These are phyloP conservation scores for Phaseolus lunatus DNA, from an alignment of 306 rosid genomes.

Conservation along the genomic window DNA sequence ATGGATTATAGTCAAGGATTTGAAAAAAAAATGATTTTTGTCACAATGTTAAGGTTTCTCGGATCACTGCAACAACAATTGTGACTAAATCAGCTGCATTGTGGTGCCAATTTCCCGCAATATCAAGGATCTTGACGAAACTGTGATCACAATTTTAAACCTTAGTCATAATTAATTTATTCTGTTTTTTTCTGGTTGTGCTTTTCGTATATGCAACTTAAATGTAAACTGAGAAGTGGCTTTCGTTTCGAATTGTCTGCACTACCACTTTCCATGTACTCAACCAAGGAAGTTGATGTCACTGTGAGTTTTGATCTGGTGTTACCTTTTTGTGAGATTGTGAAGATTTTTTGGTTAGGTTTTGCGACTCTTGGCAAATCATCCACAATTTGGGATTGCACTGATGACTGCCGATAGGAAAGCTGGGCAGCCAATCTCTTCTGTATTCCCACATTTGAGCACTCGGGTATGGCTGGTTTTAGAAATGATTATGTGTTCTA, in stretches of 20 bases:
- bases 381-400: slow-evolving; percentile 80
- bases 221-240: slow-evolving; percentile 12
- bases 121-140: background rate
- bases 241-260: background rate
- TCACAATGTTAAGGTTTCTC: background rate
- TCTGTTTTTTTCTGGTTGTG: background rate
- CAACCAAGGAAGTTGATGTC: slow-evolving; percentile 2
- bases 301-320: background rate
- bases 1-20: slow-evolving; percentile 1
- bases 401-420: slow-evolving; percentile 89
- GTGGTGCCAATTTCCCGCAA: background rate
- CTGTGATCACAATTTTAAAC: background rate
- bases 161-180: background rate
- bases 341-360: slow-evolving; percentile 60
- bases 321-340: slow-evolving; percentile 25
- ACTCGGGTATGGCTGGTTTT: slow-evolving; percentile 64
- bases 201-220: slow-evolving; percentile 5
- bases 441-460: slow-evolving; percentile 86
- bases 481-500: background rate
- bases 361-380: slow-evolving; percentile 89
- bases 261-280: slow-evolving; percentile 15
- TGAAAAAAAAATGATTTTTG: background rate
- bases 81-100: background rate
- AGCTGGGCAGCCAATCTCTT: slow-evolving; percentile 88
- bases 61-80: background rate